phyloP scores from a whole-genome alignment of 2,329 filamentous ascomycete species.

The Pestalotiopsis fici region DNA sequence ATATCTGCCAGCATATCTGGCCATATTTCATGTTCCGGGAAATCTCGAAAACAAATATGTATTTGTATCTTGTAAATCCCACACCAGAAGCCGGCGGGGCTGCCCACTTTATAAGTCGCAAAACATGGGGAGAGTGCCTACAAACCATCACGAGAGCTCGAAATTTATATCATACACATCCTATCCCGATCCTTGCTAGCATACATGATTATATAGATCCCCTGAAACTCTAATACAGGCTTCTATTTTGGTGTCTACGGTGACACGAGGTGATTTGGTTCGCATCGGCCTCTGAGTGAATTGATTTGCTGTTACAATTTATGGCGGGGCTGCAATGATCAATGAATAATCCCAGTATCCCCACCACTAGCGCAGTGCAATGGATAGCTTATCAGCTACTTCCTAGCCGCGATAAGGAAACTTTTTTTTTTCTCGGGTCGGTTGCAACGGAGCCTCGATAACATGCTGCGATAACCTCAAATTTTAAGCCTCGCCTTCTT shows the following conservation, averaged over 20 bases:
- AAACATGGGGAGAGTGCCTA: neutral
- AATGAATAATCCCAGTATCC: neutral
- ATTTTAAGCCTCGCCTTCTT: neutral
- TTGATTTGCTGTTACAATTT: neutral
- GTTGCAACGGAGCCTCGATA: neutral
- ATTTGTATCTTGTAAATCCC: no score
- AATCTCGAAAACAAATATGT: no score
- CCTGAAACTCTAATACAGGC: neutral
- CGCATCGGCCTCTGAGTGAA: neutral
- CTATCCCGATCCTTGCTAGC: neutral
- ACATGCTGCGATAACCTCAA: conserved; percentile 1
- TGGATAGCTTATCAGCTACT: neutral
- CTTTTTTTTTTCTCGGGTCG: conserved; percentile 4
- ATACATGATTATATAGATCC: neutral
- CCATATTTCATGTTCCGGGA: no score
- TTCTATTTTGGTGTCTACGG: neutral
- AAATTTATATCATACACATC: neutral
- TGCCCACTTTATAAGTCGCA: neutral
- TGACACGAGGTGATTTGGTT: neutral
- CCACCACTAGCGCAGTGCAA: neutral
- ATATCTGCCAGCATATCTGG: no score
- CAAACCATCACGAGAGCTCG: neutral
- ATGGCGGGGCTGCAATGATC: neutral
- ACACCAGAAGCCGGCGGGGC: neutral
- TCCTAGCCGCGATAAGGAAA: conserved; percentile 2